Evolutionary conservation across 345 rosid genomes (phyloP).

Genomic region (Hirschfeldia incana): DNA sequence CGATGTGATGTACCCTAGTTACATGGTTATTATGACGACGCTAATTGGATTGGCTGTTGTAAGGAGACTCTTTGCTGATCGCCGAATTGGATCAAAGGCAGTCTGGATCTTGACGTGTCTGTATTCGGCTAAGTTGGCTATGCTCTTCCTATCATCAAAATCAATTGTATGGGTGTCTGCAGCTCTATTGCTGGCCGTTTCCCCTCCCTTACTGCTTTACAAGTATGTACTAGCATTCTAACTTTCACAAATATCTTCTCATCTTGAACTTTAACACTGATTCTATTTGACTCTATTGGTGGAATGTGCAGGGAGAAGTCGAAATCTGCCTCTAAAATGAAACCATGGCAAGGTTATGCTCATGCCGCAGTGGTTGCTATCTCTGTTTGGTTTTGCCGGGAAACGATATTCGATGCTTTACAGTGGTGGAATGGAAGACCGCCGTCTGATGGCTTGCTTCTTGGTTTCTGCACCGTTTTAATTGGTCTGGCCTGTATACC

Average conservation of each 20-base stretch:
- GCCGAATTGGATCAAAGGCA: conserved; percentile 74
- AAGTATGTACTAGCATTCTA: conserved; percentile 50
- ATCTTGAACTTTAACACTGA: conserved; percentile 4
- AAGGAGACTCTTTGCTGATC: conserved; percentile 73
- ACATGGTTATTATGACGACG: conserved; percentile 91
- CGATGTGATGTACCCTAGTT: conserved; percentile 97
- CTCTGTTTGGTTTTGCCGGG: conserved; percentile 95
- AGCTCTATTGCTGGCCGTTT: conserved; percentile 72
- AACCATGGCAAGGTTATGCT: conserved; percentile 93
- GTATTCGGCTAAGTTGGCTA: conserved; percentile 85
- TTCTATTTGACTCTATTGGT: conserved; percentile 8
- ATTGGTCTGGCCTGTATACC: conserved; percentile 91
- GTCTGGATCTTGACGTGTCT: conserved; percentile 93
- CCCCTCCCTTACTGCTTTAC: conserved; percentile 95
- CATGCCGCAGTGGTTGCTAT: conserved; percentile 83
- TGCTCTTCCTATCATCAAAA: conserved; percentile 85
- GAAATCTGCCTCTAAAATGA: conserved; percentile 84
- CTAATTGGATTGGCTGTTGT: conserved; percentile 80
- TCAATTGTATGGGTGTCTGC: conserved; percentile 90
- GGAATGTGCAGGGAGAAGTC: conserved; percentile 73
- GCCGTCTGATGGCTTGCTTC: conserved; percentile 95
- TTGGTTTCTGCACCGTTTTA: conserved; percentile 83
- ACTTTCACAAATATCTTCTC: neutral
- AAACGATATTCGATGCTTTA: conserved; percentile 91
- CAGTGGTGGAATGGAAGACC: conserved; percentile 97